A percentile compares a stretch with the other conserved stretches of the same genome.
Conservation (phyloP, 2,329 filamentous ascomycete genomes). For the Cryphonectria parasitica region DNA sequence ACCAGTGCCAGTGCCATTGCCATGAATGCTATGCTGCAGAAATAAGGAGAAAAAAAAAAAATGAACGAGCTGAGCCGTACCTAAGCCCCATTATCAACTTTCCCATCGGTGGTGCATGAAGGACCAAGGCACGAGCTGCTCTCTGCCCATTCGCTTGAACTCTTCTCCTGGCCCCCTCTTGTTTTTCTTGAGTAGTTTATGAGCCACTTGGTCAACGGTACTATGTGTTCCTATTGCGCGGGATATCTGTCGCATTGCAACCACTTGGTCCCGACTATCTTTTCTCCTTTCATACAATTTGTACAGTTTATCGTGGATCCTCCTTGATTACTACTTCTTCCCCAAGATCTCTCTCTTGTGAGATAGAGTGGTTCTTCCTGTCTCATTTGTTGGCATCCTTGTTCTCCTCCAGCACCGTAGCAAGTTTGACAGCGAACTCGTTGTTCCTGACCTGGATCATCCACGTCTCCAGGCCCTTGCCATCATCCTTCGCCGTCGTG, state of each 20-base stretch:
- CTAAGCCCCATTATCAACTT: not conserved
- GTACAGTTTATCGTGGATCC: not conserved
- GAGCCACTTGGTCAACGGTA: constrained; percentile 25
- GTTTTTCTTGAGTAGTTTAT: not conserved
- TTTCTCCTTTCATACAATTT: constrained; percentile 14
- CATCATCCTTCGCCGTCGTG: constrained; percentile 59
- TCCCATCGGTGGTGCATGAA: not conserved
- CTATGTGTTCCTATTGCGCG: constrained; percentile 17
- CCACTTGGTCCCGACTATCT: constrained; percentile 26
- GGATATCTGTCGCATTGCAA: constrained; percentile 7
- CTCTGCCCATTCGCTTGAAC: not conserved
- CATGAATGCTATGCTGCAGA: constrained; percentile 5
- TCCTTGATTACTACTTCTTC: not conserved
- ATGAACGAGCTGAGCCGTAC: not conserved
- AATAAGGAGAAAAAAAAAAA: not conserved
- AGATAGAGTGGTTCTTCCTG: no score
- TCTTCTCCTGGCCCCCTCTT: not conserved
- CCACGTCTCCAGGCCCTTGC: constrained; percentile 68
- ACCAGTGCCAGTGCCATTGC: not conserved
- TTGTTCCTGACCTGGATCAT: constrained; percentile 71
- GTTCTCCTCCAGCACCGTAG: constrained; percentile 54
- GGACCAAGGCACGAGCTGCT: not conserved
- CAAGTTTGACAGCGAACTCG: constrained; percentile 59
- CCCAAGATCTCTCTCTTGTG: no score
- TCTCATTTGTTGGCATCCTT: constrained; percentile 59